Evolutionary conservation across 352 stramenopile species (phyloP).

Genomic region (Phytophthora megakarya): DNA sequence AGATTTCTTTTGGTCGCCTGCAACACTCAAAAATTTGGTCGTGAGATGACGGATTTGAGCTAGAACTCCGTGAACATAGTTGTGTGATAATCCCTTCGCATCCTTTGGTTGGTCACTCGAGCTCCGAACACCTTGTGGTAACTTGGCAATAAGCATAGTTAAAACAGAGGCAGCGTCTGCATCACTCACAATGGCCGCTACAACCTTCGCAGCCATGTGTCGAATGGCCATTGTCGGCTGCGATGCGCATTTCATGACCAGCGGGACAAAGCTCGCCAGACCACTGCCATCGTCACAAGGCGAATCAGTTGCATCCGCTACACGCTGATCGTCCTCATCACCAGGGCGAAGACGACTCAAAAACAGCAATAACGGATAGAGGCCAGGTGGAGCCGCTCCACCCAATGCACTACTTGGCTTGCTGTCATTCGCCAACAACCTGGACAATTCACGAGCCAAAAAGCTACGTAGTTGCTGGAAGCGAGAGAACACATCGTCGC

Average conservation of each 20-base stretch:
- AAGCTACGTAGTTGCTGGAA: conserved; percentile 75
- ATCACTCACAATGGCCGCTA: conserved; percentile 70
- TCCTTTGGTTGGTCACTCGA: background rate
- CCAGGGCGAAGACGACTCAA: conserved; percentile 72
- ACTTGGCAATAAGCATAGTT: conserved; percentile 36
- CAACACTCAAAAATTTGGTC: conserved; percentile 40
- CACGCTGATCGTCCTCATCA: conserved; percentile 53
- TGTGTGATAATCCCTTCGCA: conserved; percentile 42
- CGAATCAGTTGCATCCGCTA: conserved; percentile 17
- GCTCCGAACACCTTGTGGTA: conserved; percentile 46
- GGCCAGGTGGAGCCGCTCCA: conserved; percentile 51
- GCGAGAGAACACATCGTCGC: conserved; percentile 77
- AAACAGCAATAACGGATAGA: conserved; percentile 83
- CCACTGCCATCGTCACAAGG: conserved; percentile 26
- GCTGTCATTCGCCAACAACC: conserved; percentile 34
- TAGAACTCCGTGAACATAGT: conserved; percentile 69
- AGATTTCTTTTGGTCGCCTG: conserved; percentile 6
- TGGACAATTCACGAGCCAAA: conserved; percentile 59
- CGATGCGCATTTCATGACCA: conserved; percentile 69
- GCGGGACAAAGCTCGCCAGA: conserved; percentile 59
- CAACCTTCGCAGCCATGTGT: conserved; percentile 79
- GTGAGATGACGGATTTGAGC: conserved; percentile 62
- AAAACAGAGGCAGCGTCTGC: conserved; percentile 55
- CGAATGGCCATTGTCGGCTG: conserved; percentile 78
- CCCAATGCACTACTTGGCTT: conserved; percentile 20